Evolutionary conservation across 805 yeast genomes (phyloP), one percentile per base, ranked within the genome.

Genomic region (Candida cerambycidarum): DNA sequence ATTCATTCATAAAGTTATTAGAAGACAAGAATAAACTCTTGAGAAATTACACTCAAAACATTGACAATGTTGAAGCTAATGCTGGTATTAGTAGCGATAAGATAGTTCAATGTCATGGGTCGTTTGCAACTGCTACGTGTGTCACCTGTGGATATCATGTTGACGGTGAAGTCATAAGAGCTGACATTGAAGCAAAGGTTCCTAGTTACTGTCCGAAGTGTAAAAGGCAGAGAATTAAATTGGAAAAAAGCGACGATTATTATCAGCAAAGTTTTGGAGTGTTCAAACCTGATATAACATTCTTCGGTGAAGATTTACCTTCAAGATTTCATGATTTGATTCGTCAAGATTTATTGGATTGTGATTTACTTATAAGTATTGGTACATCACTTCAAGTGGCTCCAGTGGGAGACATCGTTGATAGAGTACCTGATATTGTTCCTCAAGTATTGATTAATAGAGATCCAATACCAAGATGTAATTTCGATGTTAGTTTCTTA

Each of bases 261-360:
- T 47, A 61, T 23, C 51, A 55, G 3, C 64, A 61, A 41, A 58
- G 61, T 36, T 59, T 51, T 42, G 65, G 68, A 11, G 90, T 69
- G 74, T 86, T 67, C 88, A 89, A 89, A 57, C 96, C 96, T 1
- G 95, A 89, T 58, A 89, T 93, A 47, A 95, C 92, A 34, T 78
- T 83, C 21, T 88, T 89, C 37, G 96, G 96, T 0, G 78, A 80
- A 40, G 78, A 85, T 3, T 76, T 89, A 4, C 83, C 83, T 13
- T 51, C 41, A 12, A 45, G 56, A 17, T 71, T 61, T 48, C 71
- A 70, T 48, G 58, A 57, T 38, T 47, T 47, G 29, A 59, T 69
- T 28, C 45, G 45, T 12, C 48, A 71, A 2, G 97, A 89, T 60
- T 61, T 86, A 45, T 62, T 72, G 9, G 75, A 74, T 29, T 89